Base-by-base conservation (phyloP, 1,284 basidiomycete genomes). In the Athelia psychrophila region DNA sequence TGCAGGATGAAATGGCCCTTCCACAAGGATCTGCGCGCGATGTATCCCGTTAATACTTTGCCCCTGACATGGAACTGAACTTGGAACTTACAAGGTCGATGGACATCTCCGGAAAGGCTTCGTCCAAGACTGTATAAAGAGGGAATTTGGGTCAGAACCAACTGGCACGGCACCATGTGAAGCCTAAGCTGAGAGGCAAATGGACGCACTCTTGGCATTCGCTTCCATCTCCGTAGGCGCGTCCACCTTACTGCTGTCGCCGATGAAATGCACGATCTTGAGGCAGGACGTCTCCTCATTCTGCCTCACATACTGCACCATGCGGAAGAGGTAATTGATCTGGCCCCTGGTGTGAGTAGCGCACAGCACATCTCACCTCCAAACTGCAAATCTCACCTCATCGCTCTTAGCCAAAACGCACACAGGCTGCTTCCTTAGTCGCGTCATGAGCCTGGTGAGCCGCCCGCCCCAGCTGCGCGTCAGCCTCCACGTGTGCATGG, bases 241-340 rank as follows among this genome's bases (percentile, higher is more conserved):
- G 0, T 72, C 78, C 9, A 9, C 38, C n/a, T 42, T 42, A 2
- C 68, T 65, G 55, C 79, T 76, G 40, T 70, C 68, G 42, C 78
- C 73, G 52, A 76, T 74, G 58, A 86, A 87, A 60, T 88, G 84
- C 1, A 85, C 75, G 27, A 89, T 75, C 66, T 85, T 86, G 55
- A 88, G 60, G 57, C 78, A 76, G 0, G 83, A 78, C 0, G 87
- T 86, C 52, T 83, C 81, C 64, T 90, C 87, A 59, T 86, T 88
- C 54, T 72, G 70, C 44, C 71, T 65, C 9, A 88, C 83, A 57
- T 90, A 89, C 18, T 80, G 63, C 33, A 88, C 73, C 74, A 84
- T 83, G 48, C 79, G 74, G 58, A 86, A 79, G 2, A 89, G 60
- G 44, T 74, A 69, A 58, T 85, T 80, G 54, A 88, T 82, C 84